Evolutionary conservation across 345 rosid species (phyloP).

Genomic region (Salix dunnii): DNA sequence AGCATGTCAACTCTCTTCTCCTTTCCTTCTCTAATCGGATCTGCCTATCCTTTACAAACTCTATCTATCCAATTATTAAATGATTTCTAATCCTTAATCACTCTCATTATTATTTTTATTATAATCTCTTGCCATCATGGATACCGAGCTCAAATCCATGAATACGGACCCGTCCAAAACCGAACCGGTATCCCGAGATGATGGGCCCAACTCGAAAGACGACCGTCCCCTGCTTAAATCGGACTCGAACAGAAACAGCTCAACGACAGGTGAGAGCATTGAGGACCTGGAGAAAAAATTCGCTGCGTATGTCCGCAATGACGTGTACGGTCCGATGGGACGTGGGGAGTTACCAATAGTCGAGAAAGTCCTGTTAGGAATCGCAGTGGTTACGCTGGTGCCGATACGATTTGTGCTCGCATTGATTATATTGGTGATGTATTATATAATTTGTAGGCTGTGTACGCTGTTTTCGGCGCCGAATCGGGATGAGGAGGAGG

Average conservation of each 20-base stretch:
- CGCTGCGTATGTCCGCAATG: conserved; percentile 80
- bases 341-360: conserved; percentile 61
- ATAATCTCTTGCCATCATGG: conserved; percentile 33
- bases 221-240: conserved; percentile 78
- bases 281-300: conserved; percentile 80
- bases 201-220: conserved; percentile 42
- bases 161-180: conserved; percentile 32
- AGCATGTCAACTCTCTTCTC: background rate
- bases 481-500: conserved; percentile 52
- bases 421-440: conserved; percentile 46
- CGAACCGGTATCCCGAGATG: conserved; percentile 12
- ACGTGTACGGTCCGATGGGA: conserved; percentile 87
- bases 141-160: conserved; percentile 58
- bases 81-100: background rate
- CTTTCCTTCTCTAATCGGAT: background rate
- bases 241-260: conserved; percentile 26
- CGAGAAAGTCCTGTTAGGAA: conserved; percentile 58
- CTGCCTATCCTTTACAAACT: background rate
- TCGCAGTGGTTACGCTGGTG: conserved; percentile 64
- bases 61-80: background rate
- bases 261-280: conserved; percentile 31
- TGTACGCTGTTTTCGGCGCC: conserved; percentile 78
- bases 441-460: conserved; percentile 76
- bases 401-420: conserved; percentile 65
- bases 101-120: background rate